Evolutionary conservation across 352 stramenopile species (phyloP).

Genomic region (Pythium volutum): DNA sequence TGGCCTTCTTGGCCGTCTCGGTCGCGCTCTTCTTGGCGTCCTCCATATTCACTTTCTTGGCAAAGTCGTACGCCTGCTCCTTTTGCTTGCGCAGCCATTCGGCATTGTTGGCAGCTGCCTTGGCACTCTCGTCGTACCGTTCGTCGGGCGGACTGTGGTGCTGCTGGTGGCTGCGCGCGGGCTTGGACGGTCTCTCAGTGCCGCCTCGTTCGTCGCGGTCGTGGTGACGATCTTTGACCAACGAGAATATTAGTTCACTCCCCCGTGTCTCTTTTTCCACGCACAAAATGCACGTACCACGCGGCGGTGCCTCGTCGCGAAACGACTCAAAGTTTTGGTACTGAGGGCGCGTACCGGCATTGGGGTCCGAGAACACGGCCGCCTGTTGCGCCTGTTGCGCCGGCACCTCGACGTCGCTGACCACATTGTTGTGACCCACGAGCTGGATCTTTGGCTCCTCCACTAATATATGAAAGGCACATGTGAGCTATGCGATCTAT

Average conservation of each 20-base stretch:
- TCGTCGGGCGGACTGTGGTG: slow-evolving; percentile 22
- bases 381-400: background rate
- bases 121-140: slow-evolving; percentile 33
- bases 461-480: slow-evolving; percentile 19
- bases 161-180: background rate
- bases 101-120: slow-evolving; percentile 15
- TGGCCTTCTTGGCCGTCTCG: slow-evolving; percentile 85
- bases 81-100: slow-evolving; percentile 80
- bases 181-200: background rate
- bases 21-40: slow-evolving; percentile 79
- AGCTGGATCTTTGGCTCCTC: slow-evolving; percentile 46
- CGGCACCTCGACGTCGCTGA: background rate
- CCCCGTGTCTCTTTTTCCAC: too few species aligned
- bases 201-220: background rate
- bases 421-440: slow-evolving; percentile 28
- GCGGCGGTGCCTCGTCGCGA: background rate
- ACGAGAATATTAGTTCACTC: too few species aligned
- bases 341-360: background rate
- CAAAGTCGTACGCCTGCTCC: slow-evolving; percentile 84
- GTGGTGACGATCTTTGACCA: background rate
- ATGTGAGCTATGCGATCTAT: background rate
- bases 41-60: slow-evolving; percentile 87
- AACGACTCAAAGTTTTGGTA: slow-evolving; percentile 24
- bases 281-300: slow-evolving; percentile 8
- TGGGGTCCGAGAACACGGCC: background rate